Evolutionary conservation across 2,329 filamentous ascomycete genomes (phyloP), one percentile per base, ranked within the genome.

Genomic region (Graphilbum sp.): DNA sequence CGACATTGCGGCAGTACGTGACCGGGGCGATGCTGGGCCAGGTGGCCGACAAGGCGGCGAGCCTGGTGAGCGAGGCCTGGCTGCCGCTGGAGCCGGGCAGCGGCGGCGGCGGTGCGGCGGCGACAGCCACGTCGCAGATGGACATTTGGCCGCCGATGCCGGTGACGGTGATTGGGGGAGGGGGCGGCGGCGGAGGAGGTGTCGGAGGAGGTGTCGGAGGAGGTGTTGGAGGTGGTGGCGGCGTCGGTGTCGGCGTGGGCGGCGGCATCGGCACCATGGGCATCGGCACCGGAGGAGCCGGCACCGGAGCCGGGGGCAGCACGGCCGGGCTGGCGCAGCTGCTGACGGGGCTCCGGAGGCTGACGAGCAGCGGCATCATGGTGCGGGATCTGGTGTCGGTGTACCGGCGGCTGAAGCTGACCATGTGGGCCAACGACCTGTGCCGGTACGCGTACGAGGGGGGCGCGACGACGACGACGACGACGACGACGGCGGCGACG

Each of bases 401-500:
- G 5, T 80, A 80, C 49, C 64, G 65, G 38, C 65, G 76, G 23
- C 59, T 81, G 13, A 60, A 66, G 37, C 67, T 75, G 42, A 76
- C 72, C 0, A 58, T 79, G 39, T 56, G 54, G 10, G 64, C 65
- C 47, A 79, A 78, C 41, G 60, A 60, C 5, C 60, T 79, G 21
- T 48, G 52, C 15, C 55, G 50, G 10, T 56, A 64, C 43, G 48
- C 49, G n/a, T 45, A n/a, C 15, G 12, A 32, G 3, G 16, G 16
- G 11, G 30, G 6, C n/a, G 30, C 5, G 30, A 3, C 5, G 30
- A 6, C 30, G 42, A 45, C 38, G 17, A 49, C 45, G 47, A 46
- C n/a, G n/a, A n/a, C n/a, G n/a, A n/a, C n/a, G 2, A 32, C 7
- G 16, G 16, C 30, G 30, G 6, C n/a, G 30, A 10, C 5, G 16